These are phyloP conservation scores for Pichia sp. DNA, from an alignment of 1,139 yeast species.

Conservation along the genomic window DNA sequence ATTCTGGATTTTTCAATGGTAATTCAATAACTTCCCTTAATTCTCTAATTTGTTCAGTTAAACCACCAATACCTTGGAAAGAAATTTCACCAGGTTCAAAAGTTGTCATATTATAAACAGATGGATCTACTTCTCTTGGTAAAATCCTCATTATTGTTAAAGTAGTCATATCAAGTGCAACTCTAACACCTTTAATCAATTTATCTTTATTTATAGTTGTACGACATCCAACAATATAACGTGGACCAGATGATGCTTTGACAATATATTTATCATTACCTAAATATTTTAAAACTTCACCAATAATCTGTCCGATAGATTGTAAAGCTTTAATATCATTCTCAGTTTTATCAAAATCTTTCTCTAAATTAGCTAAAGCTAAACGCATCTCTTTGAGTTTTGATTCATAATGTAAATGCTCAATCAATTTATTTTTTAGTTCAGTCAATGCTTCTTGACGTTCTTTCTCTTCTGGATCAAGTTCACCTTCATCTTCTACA, in stretches of 20 bases:
- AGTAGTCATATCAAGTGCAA: constrained; percentile 95
- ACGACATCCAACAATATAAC: constrained; percentile 96
- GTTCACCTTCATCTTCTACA: constrained; percentile 13
- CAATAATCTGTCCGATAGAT: constrained; percentile 95
- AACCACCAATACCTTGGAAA: constrained; percentile 94
- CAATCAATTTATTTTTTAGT: constrained; percentile 79
- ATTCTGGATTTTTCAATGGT: constrained; percentile 95
- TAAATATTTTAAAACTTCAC: constrained; percentile 92
- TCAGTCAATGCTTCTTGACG: constrained; percentile 72
- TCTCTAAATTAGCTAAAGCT: constrained; percentile 76
- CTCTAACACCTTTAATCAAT: constrained; percentile 90
- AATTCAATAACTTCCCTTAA: constrained; percentile 95
- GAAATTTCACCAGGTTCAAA: constrained; percentile 96
- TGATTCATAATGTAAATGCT: constrained; percentile 94
- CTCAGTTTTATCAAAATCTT: constrained; percentile 86
- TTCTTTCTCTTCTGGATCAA: constrained; percentile 53
- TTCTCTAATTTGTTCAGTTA: constrained; percentile 92
- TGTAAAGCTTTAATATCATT: constrained; percentile 95
- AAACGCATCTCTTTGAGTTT: constrained; percentile 78
- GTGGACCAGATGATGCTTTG: constrained; percentile 95
- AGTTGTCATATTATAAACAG: constrained; percentile 97
- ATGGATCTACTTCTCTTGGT: constrained; percentile 97
- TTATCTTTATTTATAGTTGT: constrained; percentile 80
- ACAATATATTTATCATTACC: constrained; percentile 95
- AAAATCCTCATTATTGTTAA: constrained; percentile 94